A percentile compares a stretch with the other conserved stretches of the same genome.
Evolutionary conservation across 345 rosid species (phyloP).

Genomic region (Adansonia digitata): DNA sequence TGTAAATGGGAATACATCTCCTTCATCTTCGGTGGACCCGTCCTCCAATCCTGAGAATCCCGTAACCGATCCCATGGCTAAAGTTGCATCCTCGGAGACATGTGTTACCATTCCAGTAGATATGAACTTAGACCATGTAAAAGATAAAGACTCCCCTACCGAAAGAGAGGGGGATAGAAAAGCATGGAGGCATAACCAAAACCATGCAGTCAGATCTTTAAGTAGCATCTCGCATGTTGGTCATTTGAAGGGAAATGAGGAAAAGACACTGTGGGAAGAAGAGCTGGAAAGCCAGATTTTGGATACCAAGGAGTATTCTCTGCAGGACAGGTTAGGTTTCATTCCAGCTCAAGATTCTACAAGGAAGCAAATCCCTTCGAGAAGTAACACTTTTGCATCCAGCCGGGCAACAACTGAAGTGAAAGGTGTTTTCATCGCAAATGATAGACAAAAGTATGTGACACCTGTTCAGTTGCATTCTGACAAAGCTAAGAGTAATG

Average conservation of each 20-base stretch:
- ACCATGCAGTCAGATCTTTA: conserved; percentile 19
- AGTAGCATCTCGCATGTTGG: conserved; percentile 20
- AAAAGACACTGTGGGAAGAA: conserved; percentile 27
- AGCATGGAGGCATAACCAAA: conserved; percentile 25
- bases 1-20: conserved; percentile 12
- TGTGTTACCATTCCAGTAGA: background rate
- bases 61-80: background rate
- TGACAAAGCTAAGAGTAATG: conserved; percentile 28
- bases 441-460: conserved; percentile 43
- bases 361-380: conserved; percentile 42
- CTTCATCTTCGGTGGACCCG: conserved; percentile 17
- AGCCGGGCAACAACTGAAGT: conserved; percentile 39
- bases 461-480: conserved; percentile 53
- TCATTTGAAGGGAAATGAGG: conserved; percentile 29
- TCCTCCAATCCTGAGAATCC: conserved; percentile 18
- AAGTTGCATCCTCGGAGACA: background rate
- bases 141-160: conserved; percentile 15
- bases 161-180: conserved; percentile 19
- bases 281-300: conserved; percentile 24
- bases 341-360: conserved; percentile 37
- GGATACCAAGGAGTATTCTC: conserved; percentile 28
- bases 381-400: conserved; percentile 48
- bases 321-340: conserved; percentile 27
- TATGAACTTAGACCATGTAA: conserved; percentile 16
- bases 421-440: conserved; percentile 33